Conservation (phyloP, 257 asterid species). For the Prunella vulgaris region DNA sequence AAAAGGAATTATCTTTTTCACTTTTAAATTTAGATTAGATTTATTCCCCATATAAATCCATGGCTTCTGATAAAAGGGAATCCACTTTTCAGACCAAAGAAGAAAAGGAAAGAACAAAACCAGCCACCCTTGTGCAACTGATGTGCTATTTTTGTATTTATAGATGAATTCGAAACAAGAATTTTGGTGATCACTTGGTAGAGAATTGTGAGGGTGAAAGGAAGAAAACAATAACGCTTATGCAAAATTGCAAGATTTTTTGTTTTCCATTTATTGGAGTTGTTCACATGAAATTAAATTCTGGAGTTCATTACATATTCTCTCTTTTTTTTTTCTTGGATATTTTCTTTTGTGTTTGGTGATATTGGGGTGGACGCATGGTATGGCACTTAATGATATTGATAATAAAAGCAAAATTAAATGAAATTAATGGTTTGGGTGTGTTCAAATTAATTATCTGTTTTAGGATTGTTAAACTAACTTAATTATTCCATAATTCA, state of each 20-base stretch:
- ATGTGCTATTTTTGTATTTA: background rate
- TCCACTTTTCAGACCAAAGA: slow-evolving; percentile 17
- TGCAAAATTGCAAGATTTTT: slow-evolving; percentile 16
- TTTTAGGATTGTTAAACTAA: background rate
- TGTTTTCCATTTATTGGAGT: slow-evolving; percentile 22
- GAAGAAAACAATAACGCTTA: background rate
- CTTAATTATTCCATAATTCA: background rate
- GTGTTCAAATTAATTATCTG: slow-evolving; percentile 9
- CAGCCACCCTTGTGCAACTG: background rate
- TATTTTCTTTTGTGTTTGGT: background rate
- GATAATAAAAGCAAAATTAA: background rate
- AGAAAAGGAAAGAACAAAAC: background rate
- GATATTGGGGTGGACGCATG: background rate
- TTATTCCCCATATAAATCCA: slow-evolving; percentile 26
- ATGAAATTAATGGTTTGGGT: slow-evolving; percentile 1
- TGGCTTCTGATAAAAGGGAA: slow-evolving; percentile 31
- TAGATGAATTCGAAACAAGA: background rate
- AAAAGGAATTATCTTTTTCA: slow-evolving; percentile 9
- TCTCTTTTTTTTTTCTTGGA: background rate
- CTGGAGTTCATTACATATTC: background rate
- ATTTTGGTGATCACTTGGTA: slow-evolving; percentile 11
- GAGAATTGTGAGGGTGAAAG: slow-evolving; percentile 19
- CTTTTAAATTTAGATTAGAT: background rate
- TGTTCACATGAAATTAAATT: slow-evolving; percentile 5
- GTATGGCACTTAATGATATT: background rate